phyloP scores from a whole-genome alignment of 768 basidiomycete genomes.

The Russula vinacea region DNA sequence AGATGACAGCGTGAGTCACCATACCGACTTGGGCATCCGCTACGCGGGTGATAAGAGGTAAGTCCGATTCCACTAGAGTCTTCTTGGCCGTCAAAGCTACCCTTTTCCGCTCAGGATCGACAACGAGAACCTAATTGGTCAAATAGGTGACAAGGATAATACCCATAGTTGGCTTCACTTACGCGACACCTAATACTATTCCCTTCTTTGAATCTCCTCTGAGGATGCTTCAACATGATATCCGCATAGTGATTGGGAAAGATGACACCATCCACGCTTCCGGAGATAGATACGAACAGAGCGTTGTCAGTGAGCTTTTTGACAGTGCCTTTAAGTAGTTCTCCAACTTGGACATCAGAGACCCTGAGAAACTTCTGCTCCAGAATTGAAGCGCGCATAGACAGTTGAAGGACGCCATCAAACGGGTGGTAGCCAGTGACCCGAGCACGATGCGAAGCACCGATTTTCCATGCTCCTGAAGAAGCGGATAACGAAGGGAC shows the following conservation, averaged over 20 bases:
- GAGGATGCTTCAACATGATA: conserved; percentile 88
- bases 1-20: conserved; percentile 78
- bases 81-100: conserved; percentile 90
- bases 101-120: conserved; percentile 77
- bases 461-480: conserved; percentile 78
- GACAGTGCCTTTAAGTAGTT: conserved; percentile 81
- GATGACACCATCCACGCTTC: conserved; percentile 86
- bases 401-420: conserved; percentile 87
- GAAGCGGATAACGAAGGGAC: conserved; percentile 65
- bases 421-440: conserved; percentile 82
- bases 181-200: conserved; percentile 82
- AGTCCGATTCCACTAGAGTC: conserved; percentile 74
- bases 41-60: conserved; percentile 63
- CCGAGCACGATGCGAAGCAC: conserved; percentile 77
- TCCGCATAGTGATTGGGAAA: conserved; percentile 97
- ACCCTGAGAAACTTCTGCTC: conserved; percentile 85
- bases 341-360: conserved; percentile 78
- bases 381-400: conserved; percentile 76
- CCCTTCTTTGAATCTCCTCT: conserved; percentile 84
- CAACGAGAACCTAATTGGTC: conserved; percentile 62
- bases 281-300: conserved; percentile 82
- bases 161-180: conserved; percentile 34
- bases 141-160: conserved; percentile 13
- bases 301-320: conserved; percentile 78
- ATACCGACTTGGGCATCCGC: conserved; percentile 68